Percentiles rank a stretch among this genome's conserved stretches.
These are phyloP conservation scores for Ogataea populi-albae DNA, from an alignment of 805 yeast species.

Conservation along the genomic window DNA sequence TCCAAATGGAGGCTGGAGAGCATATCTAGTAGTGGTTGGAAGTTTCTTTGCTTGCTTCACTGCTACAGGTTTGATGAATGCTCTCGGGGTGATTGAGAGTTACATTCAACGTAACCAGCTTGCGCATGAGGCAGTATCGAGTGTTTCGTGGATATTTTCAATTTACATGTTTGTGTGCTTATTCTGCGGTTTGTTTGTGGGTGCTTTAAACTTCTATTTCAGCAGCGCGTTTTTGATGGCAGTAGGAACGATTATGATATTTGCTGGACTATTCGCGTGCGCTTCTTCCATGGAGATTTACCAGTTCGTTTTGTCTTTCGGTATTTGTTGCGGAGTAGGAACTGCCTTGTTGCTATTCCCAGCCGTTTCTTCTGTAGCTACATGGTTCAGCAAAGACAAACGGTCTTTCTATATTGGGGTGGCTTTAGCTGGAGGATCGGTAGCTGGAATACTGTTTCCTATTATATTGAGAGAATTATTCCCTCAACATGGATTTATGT, in stretches of 20 bases:
- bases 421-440: constrained; percentile 53
- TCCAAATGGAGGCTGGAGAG: constrained; percentile 61
- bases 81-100: constrained; percentile 62
- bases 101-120: constrained; percentile 57
- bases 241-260: constrained; percentile 40
- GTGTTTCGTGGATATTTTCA: constrained; percentile 66
- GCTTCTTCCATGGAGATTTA: constrained; percentile 41
- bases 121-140: constrained; percentile 40
- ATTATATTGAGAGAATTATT: constrained; percentile 46
- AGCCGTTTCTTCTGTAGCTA: constrained; percentile 44
- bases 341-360: constrained; percentile 41
- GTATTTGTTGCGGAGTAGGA: constrained; percentile 34
- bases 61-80: constrained; percentile 54
- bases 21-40: constrained; percentile 57
- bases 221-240: constrained; percentile 46
- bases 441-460: constrained; percentile 65
- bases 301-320: constrained; percentile 42
- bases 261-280: constrained; percentile 49
- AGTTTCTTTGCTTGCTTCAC: constrained; percentile 54
- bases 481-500: constrained; percentile 49
- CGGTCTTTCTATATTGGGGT: constrained; percentile 37
- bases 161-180: constrained; percentile 49
- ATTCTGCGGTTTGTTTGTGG: constrained; percentile 48
- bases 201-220: constrained; percentile 54
- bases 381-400: constrained; percentile 43